Evolutionary conservation across 768 basidiomycete genomes (phyloP), one percentile per base, ranked within the genome.

Genomic region (Scleroderma bovista): DNA sequence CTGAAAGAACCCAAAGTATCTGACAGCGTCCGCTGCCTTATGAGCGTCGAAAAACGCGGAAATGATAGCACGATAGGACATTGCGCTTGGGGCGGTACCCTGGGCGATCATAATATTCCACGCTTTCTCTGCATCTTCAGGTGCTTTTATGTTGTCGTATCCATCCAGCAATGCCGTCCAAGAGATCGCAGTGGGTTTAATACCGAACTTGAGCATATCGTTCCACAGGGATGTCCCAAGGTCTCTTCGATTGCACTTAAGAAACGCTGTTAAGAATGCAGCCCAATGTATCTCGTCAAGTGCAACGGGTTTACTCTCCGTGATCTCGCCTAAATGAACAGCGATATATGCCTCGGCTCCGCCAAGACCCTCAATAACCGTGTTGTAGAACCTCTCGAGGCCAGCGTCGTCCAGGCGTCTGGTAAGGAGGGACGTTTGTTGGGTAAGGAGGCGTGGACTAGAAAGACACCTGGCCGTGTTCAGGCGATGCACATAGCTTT

Each of bases 111-210:
- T 88, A 50, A 75, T 60, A 32, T 74, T 63, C 87, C 89, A 93
- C 1, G 78, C 75, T 9, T 67, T 68, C 41, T 82, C 65, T 11
- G 85, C 80, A 46, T 81, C 75, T 3, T 73, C 70, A 15, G 75
- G 64, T 46, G 78, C 72, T 19, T 76, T 74, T 33, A 75, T 68
- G 42, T 75, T 68, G 29, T 73, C 76, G 56, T 84, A 83, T 8
- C 80, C 79, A 42, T 83, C 77, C 33, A 93, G 69, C 39, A 90
- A 73, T 15, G 81, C 79, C 10, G 79, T 88, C 89, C 90, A 93
- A 44, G 80, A 76, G 23, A 73, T 67, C 9, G 78, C 65, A 2
- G 75, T 75, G n/a, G 83, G 82, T 33, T 51, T 63, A 33, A 85
- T 63, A 1, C 74, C 75, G 19, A 75, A 66, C 33, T 64, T 57